Conservation (phyloP, 768 basidiomycete species). For the Rhodotorula kratochvilovae region DNA sequence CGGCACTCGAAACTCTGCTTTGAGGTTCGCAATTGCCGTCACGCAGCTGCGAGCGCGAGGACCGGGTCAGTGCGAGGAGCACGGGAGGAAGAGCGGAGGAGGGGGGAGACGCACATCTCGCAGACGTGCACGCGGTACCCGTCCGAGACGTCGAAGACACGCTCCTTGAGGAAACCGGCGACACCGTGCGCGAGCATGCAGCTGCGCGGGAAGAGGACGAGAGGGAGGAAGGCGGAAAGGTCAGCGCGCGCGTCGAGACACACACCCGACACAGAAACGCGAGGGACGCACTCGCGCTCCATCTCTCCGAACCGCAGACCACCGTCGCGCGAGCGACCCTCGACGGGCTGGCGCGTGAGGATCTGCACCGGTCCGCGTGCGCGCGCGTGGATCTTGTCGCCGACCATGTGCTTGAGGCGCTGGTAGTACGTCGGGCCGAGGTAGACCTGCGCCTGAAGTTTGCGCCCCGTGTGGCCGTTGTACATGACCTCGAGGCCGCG, state of each 20-base stretch:
- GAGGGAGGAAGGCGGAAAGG: slow-evolving; percentile 8
- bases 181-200: slow-evolving; percentile 99
- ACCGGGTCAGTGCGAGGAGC: neutral
- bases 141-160: slow-evolving; percentile 86
- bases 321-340: slow-evolving; percentile 97
- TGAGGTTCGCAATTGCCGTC: slow-evolving; percentile 96
- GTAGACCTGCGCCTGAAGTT: slow-evolving; percentile 96
- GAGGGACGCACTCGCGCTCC: slow-evolving; percentile 55
- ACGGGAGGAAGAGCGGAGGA: neutral
- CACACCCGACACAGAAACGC: neutral
- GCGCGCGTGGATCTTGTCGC: slow-evolving; percentile 98
- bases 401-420: slow-evolving; percentile 96
- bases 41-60: slow-evolving; percentile 62
- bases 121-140: slow-evolving; percentile 93
- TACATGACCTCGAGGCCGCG: slow-evolving; percentile 98
- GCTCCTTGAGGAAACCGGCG: slow-evolving; percentile 94
- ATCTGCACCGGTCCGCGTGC: slow-evolving; percentile 97
- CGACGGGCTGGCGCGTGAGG: slow-evolving; percentile 92
- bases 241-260: neutral
- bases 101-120: slow-evolving; percentile 67
- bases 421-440: slow-evolving; percentile 99
- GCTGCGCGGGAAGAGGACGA: slow-evolving; percentile 58
- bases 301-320: slow-evolving; percentile 99
- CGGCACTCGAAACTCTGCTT: slow-evolving; percentile 99
- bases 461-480: slow-evolving; percentile 92